Percentiles rank a stretch among this genome's conserved stretches.
Evolutionary conservation across 495 filamentous ascomycete species (phyloP).

Genomic region (Collariella sp.): DNA sequence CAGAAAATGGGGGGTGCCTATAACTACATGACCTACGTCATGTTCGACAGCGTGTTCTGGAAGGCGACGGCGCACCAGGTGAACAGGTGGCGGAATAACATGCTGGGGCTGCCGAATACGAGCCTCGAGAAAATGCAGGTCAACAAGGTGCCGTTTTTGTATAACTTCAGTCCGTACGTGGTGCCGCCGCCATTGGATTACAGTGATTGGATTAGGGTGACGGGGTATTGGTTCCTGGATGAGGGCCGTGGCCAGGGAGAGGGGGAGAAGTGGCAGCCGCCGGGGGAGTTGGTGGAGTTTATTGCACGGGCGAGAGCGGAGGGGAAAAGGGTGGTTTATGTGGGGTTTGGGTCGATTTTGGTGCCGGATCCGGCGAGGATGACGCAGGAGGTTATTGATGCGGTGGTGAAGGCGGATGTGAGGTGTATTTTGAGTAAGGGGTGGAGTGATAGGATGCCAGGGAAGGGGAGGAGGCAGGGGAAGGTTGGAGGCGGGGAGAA

Average conservation of each 20-base stretch:
- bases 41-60: conserved; percentile 98
- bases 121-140: conserved; percentile 84
- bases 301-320: conserved; percentile 72
- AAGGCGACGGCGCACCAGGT: conserved; percentile 83
- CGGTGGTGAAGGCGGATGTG: conserved; percentile 84
- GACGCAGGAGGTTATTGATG: conserved; percentile 82
- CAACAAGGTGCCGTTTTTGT: conserved; percentile 94
- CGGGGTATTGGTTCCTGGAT: conserved; percentile 95
- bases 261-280: conserved; percentile 59
- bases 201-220: conserved; percentile 94
- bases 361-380: conserved; percentile 84
- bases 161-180: conserved; percentile 91
- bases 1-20: conserved; percentile 90
- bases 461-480: conserved; percentile 14
- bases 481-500: conserved; percentile 11
- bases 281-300: conserved; percentile 65
- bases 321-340: conserved; percentile 87
- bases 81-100: conserved; percentile 83
- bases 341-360: conserved; percentile 93
- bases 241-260: conserved; percentile 55
- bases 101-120: conserved; percentile 69
- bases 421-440: conserved; percentile 94
- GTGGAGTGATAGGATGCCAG: conserved; percentile 77
- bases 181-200: conserved; percentile 91
- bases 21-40: conserved; percentile 91